Percentiles rank a stretch among this genome's conserved stretches.
These are phyloP conservation scores for Pythium sukuiense DNA, from an alignment of 352 stramenopile genomes.

Conservation along the genomic window DNA sequence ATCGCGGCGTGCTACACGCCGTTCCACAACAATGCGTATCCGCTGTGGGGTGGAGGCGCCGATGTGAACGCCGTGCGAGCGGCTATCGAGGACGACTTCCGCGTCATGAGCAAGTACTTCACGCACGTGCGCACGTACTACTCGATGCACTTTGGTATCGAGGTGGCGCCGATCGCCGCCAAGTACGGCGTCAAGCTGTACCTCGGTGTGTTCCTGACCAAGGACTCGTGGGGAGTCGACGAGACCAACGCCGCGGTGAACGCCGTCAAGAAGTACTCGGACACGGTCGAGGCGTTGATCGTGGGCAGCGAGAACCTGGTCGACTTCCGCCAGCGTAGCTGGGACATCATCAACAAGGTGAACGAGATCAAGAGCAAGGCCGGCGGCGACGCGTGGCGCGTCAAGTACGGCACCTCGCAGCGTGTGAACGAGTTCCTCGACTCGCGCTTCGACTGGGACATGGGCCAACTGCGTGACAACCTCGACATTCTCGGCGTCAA, in stretches of 20 bases:
- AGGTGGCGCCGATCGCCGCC: constrained; percentile 41
- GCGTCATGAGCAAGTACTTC: constrained; percentile 43
- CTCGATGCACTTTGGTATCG: constrained; percentile 51
- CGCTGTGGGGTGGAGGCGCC: constrained; percentile 27
- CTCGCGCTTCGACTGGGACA: constrained; percentile 15
- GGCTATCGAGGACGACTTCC: constrained; percentile 44
- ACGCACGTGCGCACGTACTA: constrained; percentile 64
- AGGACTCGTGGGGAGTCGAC: constrained; percentile 39
- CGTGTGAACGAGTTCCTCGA: constrained; percentile 28
- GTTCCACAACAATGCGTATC: constrained; percentile 57
- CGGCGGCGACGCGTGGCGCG: constrained; percentile 27
- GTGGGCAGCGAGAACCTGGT: constrained; percentile 47
- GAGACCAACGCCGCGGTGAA: constrained; percentile 44
- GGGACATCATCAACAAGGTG: constrained; percentile 31
- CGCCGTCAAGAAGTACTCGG: constrained; percentile 45
- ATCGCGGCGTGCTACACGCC: constrained; percentile 55
- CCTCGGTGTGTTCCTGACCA: constrained; percentile 54
- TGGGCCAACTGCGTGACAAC: background rate
- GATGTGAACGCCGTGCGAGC: constrained; percentile 11
- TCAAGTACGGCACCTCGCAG: constrained; percentile 38
- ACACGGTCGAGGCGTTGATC: constrained; percentile 45
- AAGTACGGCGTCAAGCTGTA: constrained; percentile 60
- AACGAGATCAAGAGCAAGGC: constrained; percentile 34
- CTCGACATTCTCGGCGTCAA: constrained; percentile 25
- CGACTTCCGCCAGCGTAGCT: constrained; percentile 13